phyloP scores from a whole-genome alignment of 176 grass and related monocot genomes.

The Poa annua region DNA sequence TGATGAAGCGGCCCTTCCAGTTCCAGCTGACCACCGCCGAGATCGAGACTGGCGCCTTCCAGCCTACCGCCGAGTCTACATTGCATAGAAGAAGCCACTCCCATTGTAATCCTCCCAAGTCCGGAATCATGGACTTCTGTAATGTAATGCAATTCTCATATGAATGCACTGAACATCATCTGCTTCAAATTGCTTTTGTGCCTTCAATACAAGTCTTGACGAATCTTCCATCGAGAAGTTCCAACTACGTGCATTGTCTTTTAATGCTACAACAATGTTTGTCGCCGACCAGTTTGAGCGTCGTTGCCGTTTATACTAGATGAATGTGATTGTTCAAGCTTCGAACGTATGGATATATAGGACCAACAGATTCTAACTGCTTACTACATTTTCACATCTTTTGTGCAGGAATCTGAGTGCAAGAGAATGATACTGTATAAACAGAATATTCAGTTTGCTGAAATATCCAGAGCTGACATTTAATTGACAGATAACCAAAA shows the following conservation, averaged over 20 bases:
- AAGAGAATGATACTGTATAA: too few relatives aligned
- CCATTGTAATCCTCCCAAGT: background rate
- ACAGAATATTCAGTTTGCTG: too few relatives aligned
- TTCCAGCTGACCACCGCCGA: too few relatives aligned
- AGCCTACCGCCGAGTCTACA: too few relatives aligned
- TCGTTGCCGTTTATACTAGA: too few relatives aligned
- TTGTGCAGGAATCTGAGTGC: too few relatives aligned
- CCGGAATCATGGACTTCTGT: background rate
- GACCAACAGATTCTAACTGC: background rate
- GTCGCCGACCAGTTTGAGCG: background rate
- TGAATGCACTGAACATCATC: background rate
- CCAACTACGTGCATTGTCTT: background rate
- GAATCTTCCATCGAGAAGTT: background rate
- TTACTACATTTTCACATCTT: too few relatives aligned
- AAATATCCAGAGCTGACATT: too few relatives aligned
- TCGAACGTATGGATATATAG: background rate
- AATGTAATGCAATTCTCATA: background rate
- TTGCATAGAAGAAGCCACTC: background rate
- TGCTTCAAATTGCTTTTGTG: background rate
- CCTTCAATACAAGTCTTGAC: background rate
- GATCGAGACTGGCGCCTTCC: too few relatives aligned
- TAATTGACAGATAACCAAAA: too few relatives aligned
- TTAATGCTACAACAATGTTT: background rate
- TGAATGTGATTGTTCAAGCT: background rate
- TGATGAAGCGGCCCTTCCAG: background rate